Percentiles rank a stretch among this genome's conserved stretches.
Conservation (phyloP, 116 monocot species). For the Phalaenopsis hybrid region DNA sequence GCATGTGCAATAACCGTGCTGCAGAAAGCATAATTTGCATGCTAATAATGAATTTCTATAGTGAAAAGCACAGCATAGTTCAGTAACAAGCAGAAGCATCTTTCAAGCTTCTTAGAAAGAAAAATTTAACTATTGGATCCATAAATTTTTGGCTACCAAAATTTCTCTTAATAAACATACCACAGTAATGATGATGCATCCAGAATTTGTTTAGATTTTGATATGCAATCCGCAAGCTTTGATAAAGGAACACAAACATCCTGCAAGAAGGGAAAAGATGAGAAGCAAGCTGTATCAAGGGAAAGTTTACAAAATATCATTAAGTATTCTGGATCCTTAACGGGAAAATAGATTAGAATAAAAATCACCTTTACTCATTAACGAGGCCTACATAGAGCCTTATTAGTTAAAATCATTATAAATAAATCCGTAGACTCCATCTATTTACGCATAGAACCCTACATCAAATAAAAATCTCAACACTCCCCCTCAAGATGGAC, state of each 20-base stretch:
- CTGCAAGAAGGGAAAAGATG: constrained; percentile 28
- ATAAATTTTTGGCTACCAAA: background rate
- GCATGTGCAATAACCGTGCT: constrained; percentile 98
- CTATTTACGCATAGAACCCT: too few species aligned
- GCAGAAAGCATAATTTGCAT: constrained; percentile 12
- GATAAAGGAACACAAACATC: constrained; percentile 99
- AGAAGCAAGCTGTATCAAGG: background rate
- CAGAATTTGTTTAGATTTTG: constrained; percentile 70
- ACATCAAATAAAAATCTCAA: too few species aligned
- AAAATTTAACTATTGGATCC: background rate
- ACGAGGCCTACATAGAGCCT: too few species aligned
- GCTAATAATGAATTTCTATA: background rate
- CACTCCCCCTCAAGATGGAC: too few species aligned
- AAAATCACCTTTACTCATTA: too few species aligned
- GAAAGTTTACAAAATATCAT: background rate
- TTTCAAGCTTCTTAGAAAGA: background rate
- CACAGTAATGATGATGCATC: constrained; percentile 77
- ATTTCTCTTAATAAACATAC: constrained; percentile 31
- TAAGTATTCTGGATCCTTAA: background rate
- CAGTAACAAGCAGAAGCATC: constrained; percentile 2
- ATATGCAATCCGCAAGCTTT: constrained; percentile 86
- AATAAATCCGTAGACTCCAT: too few species aligned
- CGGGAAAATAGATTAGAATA: background rate
- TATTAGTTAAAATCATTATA: too few species aligned
- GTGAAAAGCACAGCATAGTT: background rate